These are phyloP conservation scores for Suillus occidentalis DNA, from an alignment of 768 basidiomycete species.

Conservation along the genomic window DNA sequence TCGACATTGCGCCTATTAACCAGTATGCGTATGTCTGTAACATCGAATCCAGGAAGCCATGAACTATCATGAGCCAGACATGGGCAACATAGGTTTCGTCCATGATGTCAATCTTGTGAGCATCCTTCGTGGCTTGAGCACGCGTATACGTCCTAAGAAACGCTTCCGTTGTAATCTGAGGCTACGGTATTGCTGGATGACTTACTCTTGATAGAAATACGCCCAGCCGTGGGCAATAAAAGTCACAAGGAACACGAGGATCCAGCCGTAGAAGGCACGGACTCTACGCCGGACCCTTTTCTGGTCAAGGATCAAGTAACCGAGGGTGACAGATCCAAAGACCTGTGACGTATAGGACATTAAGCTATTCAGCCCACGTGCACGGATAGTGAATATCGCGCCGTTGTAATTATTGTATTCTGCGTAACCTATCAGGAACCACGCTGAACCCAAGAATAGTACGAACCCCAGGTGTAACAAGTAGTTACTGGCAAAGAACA, in stretches of 20 bases:
- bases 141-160: conserved; percentile 53
- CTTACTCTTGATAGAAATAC: conserved; percentile 67
- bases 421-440: conserved; percentile 23
- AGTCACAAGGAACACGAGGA: conserved; percentile 54
- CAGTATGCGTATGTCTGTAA: conserved; percentile 80
- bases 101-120: conserved; percentile 53
- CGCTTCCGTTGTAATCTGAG: conserved; percentile 2
- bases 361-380: conserved; percentile 68
- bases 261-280: conserved; percentile 71
- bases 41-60: conserved; percentile 71
- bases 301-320: conserved; percentile 56
- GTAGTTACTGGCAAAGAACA: conserved; percentile 78
- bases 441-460: conserved; percentile 5
- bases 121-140: conserved; percentile 37
- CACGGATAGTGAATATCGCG: conserved; percentile 70
- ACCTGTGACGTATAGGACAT: conserved; percentile 76
- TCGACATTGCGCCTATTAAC: conserved; percentile 81
- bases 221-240: conserved; percentile 70
- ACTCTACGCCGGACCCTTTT: conserved; percentile 52
- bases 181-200: conserved; percentile 1
- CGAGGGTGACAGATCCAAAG: conserved; percentile 65
- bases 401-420: conserved; percentile 77
- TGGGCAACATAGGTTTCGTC: conserved; percentile 52
- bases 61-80: conserved; percentile 61
- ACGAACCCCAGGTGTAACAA: conserved; percentile 79